Evolutionary conservation across 2,329 filamentous ascomycete species (phyloP).

Genomic region (Alternaria panax): DNA sequence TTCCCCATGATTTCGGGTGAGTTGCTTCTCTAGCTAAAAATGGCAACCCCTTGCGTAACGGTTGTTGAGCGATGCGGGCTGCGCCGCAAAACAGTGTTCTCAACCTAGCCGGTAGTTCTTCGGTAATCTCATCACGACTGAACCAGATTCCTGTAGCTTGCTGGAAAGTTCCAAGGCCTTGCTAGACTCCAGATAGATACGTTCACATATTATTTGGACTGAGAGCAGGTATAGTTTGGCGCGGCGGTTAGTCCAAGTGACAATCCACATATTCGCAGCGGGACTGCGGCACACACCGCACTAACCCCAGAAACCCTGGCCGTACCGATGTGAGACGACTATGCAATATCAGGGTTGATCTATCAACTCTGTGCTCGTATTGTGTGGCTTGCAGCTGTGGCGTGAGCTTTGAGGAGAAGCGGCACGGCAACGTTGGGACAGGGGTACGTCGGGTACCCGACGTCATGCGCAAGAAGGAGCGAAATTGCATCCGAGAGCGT

Average conservation of each 20-base stretch:
- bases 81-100: neutral
- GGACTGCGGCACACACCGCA: neutral
- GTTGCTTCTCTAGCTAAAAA: neutral
- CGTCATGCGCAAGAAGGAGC: neutral
- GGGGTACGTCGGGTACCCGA: conserved; percentile 1
- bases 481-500: neutral
- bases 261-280: conserved; percentile 4
- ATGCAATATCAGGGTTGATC: neutral
- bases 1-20: neutral
- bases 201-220: neutral
- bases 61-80: neutral
- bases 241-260: neutral
- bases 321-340: neutral
- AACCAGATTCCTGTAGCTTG: neutral
- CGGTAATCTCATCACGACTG: neutral
- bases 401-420: neutral
- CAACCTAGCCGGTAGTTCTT: neutral
- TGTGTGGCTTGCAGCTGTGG: conserved; percentile 5
- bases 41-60: neutral
- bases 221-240: neutral
- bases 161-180: neutral
- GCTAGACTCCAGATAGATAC: neutral
- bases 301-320: neutral
- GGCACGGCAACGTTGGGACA: neutral
- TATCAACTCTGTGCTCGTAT: neutral